These are phyloP conservation scores for Hymenoscyphus linearis DNA, from an alignment of 2,329 filamentous ascomycete species.

Conservation along the genomic window DNA sequence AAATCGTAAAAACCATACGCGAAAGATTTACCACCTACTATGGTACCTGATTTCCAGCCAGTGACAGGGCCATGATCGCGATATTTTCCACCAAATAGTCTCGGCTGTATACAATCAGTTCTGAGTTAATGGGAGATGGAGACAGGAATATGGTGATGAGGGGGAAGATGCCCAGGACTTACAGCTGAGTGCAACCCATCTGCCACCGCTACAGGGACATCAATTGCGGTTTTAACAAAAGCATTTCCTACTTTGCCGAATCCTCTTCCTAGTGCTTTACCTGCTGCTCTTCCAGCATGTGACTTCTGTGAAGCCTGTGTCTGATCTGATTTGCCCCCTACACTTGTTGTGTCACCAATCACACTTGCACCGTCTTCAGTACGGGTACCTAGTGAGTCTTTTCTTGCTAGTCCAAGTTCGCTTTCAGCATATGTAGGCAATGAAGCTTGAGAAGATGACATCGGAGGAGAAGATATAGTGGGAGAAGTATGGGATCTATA, in stretches of 20 bases:
- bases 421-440: neutral
- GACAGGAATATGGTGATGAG: neutral
- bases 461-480: neutral
- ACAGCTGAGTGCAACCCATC: constrained; percentile 15
- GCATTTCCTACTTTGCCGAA: constrained; percentile 36
- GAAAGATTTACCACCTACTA: constrained; percentile 63
- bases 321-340: neutral
- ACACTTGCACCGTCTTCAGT: neutral
- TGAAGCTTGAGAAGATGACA: neutral
- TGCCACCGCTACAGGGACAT: constrained; percentile 16
- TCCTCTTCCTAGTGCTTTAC: constrained; percentile 12
- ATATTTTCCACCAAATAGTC: constrained; percentile 61
- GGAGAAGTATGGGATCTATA: neutral
- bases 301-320: neutral
- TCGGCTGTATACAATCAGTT: constrained; percentile 3
- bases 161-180: neutral
- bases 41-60: constrained; percentile 66
- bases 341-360: neutral
- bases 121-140: neutral
- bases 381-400: neutral
- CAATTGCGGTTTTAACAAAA: constrained; percentile 31
- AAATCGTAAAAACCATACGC: constrained; percentile 13
- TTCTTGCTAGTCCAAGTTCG: neutral
- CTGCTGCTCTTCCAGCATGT: constrained; percentile 6
- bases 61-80: constrained; percentile 74